Conservation (phyloP, 2,329 filamentous ascomycete species). For the Neophaeococcomyces mojaviensis region DNA sequence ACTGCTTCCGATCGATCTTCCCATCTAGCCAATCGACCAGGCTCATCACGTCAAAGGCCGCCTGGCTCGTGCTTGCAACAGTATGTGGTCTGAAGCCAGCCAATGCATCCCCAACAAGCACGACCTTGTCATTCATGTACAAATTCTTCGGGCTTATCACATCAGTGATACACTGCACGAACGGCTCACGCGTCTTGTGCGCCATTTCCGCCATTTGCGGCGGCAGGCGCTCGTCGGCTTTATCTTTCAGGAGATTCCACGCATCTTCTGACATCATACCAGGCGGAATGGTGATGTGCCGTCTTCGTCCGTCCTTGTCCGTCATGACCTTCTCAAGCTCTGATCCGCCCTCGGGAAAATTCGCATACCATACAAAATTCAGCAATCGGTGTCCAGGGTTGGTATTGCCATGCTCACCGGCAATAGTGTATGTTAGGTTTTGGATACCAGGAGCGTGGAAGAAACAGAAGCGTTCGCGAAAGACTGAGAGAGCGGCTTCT, state of each 20-base stretch:
- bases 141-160: slow-evolving; percentile 19
- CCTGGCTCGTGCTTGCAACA: slow-evolving; percentile 24
- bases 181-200: slow-evolving; percentile 23
- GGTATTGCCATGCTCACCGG: slow-evolving; percentile 23
- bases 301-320: slow-evolving; percentile 23
- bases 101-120: slow-evolving; percentile 27
- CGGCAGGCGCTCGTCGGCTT: slow-evolving; percentile 17
- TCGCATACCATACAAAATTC: slow-evolving; percentile 27
- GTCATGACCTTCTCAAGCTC: slow-evolving; percentile 24
- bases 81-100: slow-evolving; percentile 25
- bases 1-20: slow-evolving; percentile 11
- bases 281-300: slow-evolving; percentile 25
- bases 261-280: slow-evolving; percentile 24
- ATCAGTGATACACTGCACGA: slow-evolving; percentile 25
- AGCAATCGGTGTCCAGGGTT: slow-evolving; percentile 20
- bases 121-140: slow-evolving; percentile 23
- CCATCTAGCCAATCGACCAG: slow-evolving; percentile 23
- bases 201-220: slow-evolving; percentile 23
- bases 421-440: slow-evolving; percentile 25
- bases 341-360: slow-evolving; percentile 15
- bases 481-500: slow-evolving; percentile 23
- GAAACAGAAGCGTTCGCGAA: slow-evolving; percentile 16
- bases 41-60: slow-evolving; percentile 20
- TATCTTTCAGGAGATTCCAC: slow-evolving; percentile 23
- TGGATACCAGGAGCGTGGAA: slow-evolving; percentile 14